phyloP scores from a whole-genome alignment of 2,329 filamentous ascomycete genomes.

The Diplodia mutila region DNA sequence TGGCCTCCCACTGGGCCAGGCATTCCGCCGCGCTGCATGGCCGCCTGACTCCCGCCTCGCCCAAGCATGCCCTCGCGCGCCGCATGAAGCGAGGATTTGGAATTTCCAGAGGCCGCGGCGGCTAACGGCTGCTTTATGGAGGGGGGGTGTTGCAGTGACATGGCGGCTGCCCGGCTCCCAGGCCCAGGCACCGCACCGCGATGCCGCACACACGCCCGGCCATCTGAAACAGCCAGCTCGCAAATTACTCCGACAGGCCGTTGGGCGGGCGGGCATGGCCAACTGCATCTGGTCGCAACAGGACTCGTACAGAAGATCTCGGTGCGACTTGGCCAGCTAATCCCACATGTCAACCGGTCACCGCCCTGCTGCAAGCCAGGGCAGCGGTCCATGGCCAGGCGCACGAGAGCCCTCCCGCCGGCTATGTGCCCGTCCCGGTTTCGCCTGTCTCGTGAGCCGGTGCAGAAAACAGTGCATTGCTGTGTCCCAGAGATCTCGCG shows the following conservation, averaged over 20 bases:
- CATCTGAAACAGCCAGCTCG: conserved; percentile 25
- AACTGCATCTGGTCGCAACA: conserved; percentile 25
- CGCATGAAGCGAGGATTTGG: conserved; percentile 24
- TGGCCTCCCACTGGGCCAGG: conserved; percentile 16
- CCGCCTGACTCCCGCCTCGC: conserved; percentile 20
- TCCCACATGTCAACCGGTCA: conserved; percentile 25
- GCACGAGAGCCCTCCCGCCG: conserved; percentile 24
- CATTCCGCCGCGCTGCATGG: conserved; percentile 22
- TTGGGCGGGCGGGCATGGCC: conserved; percentile 17
- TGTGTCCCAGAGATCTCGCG: conserved; percentile 15
- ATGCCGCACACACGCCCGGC: conserved; percentile 1
- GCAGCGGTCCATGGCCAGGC: conserved; percentile 13
- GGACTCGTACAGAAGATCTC: conserved; percentile 25
- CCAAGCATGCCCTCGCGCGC: conserved; percentile 16
- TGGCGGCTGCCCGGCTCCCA: neutral
- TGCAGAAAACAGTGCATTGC: conserved; percentile 24
- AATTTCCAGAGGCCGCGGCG: conserved; percentile 19
- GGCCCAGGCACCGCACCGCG: neutral
- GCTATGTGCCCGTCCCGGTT: conserved; percentile 24
- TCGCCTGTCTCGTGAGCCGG: conserved; percentile 25
- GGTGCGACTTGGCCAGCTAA: conserved; percentile 22
- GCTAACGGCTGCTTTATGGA: conserved; percentile 14
- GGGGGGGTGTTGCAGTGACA: conserved; percentile 19
- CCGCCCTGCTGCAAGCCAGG: conserved; percentile 18
- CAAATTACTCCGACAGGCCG: conserved; percentile 22